A percentile compares a stretch with the other conserved stretches of the same genome.
Evolutionary conservation across 805 yeast species (phyloP).

Genomic region (Ogataea trehalophila): DNA sequence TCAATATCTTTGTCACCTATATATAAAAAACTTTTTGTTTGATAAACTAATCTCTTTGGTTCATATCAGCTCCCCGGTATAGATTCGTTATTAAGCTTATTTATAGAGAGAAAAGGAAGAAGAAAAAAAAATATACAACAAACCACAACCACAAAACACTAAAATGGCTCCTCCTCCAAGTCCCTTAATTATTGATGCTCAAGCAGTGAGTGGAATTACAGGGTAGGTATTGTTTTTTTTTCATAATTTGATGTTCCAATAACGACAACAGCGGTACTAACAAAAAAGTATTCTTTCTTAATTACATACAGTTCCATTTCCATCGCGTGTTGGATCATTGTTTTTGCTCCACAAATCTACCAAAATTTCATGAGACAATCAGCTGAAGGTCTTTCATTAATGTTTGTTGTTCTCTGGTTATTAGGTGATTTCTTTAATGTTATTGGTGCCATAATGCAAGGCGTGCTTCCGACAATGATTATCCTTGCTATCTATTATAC

Average conservation of each 20-base stretch:
- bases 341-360: constrained; percentile 93
- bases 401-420: constrained; percentile 87
- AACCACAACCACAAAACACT: neutral
- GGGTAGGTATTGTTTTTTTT: constrained; percentile 31
- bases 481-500: constrained; percentile 91
- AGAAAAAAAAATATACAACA: neutral
- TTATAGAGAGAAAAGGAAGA: too few species aligned
- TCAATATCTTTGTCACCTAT: too few species aligned
- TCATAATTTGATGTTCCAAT: neutral
- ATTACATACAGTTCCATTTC: constrained; percentile 61
- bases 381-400: constrained; percentile 83
- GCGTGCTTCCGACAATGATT: constrained; percentile 91
- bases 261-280: neutral
- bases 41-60: too few species aligned
- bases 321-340: constrained; percentile 96
- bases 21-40: too few species aligned
- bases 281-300: neutral
- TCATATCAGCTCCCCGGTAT: too few species aligned
- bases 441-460: constrained; percentile 84
- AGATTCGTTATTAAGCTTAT: too few species aligned
- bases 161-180: constrained; percentile 58
- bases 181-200: constrained; percentile 60
- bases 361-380: constrained; percentile 83
- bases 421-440: constrained; percentile 93
- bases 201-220: constrained; percentile 72